phyloP scores from a whole-genome alignment of 768 basidiomycete genomes.

The Russula virescens region DNA sequence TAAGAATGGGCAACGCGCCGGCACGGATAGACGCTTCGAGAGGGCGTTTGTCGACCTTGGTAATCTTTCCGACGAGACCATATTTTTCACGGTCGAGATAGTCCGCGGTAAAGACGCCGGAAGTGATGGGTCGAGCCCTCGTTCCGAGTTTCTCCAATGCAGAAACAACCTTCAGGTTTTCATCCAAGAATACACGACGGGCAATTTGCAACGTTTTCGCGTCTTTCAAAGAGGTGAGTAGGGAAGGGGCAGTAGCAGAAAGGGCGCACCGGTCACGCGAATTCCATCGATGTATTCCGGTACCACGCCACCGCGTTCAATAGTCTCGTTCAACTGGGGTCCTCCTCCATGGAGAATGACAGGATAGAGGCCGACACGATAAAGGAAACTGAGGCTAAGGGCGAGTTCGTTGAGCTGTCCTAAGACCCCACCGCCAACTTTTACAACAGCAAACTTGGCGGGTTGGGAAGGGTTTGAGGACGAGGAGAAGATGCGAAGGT shows the following conservation, averaged over 20 bases:
- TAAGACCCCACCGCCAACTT: constrained; percentile 94
- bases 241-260: background rate
- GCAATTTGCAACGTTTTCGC: constrained; percentile 92
- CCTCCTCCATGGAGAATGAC: constrained; percentile 96
- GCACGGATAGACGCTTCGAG: constrained; percentile 96
- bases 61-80: constrained; percentile 93
- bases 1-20: constrained; percentile 93
- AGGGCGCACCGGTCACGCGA: constrained; percentile 76
- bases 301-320: constrained; percentile 87
- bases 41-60: constrained; percentile 90
- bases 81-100: constrained; percentile 95
- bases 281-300: constrained; percentile 98
- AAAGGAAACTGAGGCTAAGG: constrained; percentile 91
- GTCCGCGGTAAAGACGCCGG: constrained; percentile 95
- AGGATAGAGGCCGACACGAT: constrained; percentile 96
- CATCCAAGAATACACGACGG: constrained; percentile 93
- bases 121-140: constrained; percentile 94
- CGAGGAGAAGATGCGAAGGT: constrained; percentile 97
- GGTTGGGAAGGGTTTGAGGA: constrained; percentile 83
- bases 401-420: constrained; percentile 91
- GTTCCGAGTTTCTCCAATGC: constrained; percentile 94
- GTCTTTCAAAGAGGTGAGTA: constrained; percentile 43
- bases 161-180: constrained; percentile 91
- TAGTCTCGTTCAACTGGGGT: constrained; percentile 90
- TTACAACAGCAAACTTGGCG: constrained; percentile 96